These are phyloP conservation scores for Tylopilus vinaceipallidus DNA, from an alignment of 768 basidiomycete genomes.

Conservation along the genomic window DNA sequence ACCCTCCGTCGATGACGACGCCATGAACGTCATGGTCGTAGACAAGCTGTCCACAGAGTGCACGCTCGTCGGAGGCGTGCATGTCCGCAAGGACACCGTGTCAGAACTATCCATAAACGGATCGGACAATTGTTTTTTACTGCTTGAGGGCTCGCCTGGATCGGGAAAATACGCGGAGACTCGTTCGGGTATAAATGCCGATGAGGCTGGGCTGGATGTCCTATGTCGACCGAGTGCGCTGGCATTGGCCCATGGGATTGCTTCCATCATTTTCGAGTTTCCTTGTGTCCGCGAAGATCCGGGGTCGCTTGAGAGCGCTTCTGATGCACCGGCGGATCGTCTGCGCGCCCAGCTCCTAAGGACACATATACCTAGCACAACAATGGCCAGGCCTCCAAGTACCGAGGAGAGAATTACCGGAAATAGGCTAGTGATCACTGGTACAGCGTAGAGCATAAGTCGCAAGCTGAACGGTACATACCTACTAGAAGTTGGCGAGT, in stretches of 20 bases:
- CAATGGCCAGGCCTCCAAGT: slow-evolving; percentile 4
- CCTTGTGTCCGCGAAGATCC: neutral
- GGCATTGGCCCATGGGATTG: neutral
- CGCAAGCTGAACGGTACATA: slow-evolving; percentile 1
- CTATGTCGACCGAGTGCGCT: neutral
- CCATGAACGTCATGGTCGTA: slow-evolving; percentile 5
- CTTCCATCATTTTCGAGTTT: neutral
- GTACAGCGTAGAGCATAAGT: neutral
- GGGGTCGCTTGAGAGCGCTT: neutral
- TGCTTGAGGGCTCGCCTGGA: slow-evolving; percentile 10
- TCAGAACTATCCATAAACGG: slow-evolving; percentile 16
- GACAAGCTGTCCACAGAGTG: slow-evolving; percentile 10
- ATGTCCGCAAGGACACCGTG: slow-evolving; percentile 13
- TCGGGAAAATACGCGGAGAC: neutral
- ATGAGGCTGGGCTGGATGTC: neutral
- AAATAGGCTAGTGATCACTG: slow-evolving; percentile 6
- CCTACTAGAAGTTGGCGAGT: slow-evolving; percentile 3
- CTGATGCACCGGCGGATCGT: neutral
- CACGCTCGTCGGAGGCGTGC: neutral
- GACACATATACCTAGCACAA: slow-evolving; percentile 8
- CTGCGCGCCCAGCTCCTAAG: slow-evolving; percentile 1
- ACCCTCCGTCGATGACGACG: neutral
- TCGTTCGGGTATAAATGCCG: neutral
- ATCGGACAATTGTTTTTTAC: slow-evolving; percentile 9
- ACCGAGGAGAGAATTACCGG: slow-evolving; percentile 11